Evolutionary conservation across 257 asterid species (phyloP).

Genomic region (Solanum ossicruentum): DNA sequence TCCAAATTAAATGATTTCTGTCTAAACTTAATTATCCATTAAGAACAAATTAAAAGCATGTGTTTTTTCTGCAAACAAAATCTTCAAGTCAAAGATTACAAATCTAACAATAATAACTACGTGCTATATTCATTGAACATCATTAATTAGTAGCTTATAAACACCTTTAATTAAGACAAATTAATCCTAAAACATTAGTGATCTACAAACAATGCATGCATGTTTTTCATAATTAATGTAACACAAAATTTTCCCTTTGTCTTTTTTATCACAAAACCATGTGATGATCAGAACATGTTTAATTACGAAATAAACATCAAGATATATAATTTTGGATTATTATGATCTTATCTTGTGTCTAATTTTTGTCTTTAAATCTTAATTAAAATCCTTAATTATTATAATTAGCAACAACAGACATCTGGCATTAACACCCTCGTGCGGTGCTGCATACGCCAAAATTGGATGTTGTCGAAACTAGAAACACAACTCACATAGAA

Average conservation of each 20-base stretch:
- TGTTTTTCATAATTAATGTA: neutral
- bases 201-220: neutral
- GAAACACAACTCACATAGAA: neutral
- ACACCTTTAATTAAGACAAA: neutral
- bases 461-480: neutral
- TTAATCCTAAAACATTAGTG: neutral
- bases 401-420: neutral
- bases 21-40: neutral
- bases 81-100: neutral
- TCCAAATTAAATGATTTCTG: neutral
- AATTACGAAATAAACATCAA: neutral
- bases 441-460: neutral
- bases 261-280: neutral
- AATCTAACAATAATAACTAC: neutral
- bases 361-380: neutral
- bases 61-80: neutral
- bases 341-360: neutral
- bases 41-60: neutral
- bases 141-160: neutral
- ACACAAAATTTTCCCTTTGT: neutral
- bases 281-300: neutral
- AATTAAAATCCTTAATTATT: neutral
- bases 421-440: neutral
- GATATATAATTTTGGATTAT: neutral
- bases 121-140: neutral